Conservation (phyloP, 768 basidiomycete genomes). For the Saitozyma sp. region DNA sequence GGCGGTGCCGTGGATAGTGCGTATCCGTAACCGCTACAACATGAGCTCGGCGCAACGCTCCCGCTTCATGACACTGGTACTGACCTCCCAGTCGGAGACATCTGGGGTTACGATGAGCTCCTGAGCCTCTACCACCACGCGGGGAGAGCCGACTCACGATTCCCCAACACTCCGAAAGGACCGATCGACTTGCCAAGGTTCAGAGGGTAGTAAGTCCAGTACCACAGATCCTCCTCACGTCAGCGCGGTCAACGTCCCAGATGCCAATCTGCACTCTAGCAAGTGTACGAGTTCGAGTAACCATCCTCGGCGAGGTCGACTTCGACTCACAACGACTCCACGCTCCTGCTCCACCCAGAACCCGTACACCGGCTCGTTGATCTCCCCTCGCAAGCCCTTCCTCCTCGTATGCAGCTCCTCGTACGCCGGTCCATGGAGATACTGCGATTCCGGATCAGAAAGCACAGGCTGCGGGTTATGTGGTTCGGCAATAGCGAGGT, state of each 20-base stretch:
- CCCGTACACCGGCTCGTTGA: slow-evolving; percentile 38
- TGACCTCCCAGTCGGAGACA: slow-evolving; percentile 42
- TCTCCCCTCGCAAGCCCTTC: slow-evolving; percentile 18
- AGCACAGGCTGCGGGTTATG: slow-evolving; percentile 43
- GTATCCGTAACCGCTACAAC: slow-evolving; percentile 25
- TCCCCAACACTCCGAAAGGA: slow-evolving; percentile 37
- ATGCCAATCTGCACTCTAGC: not conserved
- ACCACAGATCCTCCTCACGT: slow-evolving; percentile 37
- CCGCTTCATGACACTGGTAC: not conserved
- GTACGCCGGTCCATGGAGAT: slow-evolving; percentile 31
- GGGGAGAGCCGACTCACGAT: slow-evolving; percentile 29
- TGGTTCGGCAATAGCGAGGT: slow-evolving; percentile 24
- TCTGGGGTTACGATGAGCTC: slow-evolving; percentile 11
- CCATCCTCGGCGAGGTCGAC: not conserved
- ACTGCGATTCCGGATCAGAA: slow-evolving; percentile 20
- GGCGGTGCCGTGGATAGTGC: slow-evolving; percentile 35
- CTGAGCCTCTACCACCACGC: not conserved
- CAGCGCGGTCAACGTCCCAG: not conserved
- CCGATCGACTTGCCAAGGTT: slow-evolving; percentile 43
- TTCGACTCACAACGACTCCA: slow-evolving; percentile 33
- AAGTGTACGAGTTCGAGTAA: too few species aligned
- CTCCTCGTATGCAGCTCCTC: slow-evolving; percentile 6
- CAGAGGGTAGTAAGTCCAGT: slow-evolving; percentile 49
- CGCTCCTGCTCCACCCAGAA: slow-evolving; percentile 40
- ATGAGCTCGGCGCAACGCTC: not conserved